Evolutionary conservation across 148 eudicot species (phyloP).

Genomic region (Camellia lanceoleosa): DNA sequence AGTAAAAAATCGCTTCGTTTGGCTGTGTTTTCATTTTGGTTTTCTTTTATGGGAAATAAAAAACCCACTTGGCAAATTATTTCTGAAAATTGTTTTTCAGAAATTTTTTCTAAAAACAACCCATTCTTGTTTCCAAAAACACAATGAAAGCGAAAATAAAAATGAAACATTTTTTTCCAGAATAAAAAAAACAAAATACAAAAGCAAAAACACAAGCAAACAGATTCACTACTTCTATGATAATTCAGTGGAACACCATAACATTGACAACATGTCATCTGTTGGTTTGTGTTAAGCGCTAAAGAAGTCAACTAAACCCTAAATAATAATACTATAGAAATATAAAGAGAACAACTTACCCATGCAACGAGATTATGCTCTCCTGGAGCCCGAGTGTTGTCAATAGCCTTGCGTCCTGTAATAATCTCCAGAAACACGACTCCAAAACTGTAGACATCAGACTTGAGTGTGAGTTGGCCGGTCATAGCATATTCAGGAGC

Average conservation of each 20-base stretch:
- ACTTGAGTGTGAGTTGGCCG: slow-evolving; percentile 93
- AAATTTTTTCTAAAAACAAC: too few relatives aligned
- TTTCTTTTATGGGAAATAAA: too few relatives aligned
- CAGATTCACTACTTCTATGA: neutral
- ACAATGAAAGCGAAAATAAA: too few relatives aligned
- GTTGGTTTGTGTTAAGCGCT: neutral
- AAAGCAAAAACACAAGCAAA: too few relatives aligned
- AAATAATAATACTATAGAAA: neutral
- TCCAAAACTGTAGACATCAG: slow-evolving; percentile 98
- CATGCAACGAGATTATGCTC: slow-evolving; percentile 99
- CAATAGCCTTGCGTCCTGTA: slow-evolving; percentile 96
- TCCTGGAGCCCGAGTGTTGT: slow-evolving; percentile 64
- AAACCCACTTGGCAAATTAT: too few relatives aligned
- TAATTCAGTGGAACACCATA: neutral
- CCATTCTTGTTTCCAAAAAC: too few relatives aligned
- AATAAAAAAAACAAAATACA: too few relatives aligned
- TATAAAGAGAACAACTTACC: slow-evolving; percentile 43
- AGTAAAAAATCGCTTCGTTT: too few relatives aligned
- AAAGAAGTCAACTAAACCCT: neutral
- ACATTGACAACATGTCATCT: neutral
- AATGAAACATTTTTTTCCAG: too few relatives aligned
- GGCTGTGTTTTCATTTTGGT: too few relatives aligned
- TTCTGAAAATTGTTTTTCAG: too few relatives aligned
- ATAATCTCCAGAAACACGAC: slow-evolving; percentile 95
- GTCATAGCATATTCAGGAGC: slow-evolving; percentile 99